These are phyloP conservation scores for Pleomassaria siparia DNA, from an alignment of 2,329 filamentous ascomycete genomes.

Conservation along the genomic window DNA sequence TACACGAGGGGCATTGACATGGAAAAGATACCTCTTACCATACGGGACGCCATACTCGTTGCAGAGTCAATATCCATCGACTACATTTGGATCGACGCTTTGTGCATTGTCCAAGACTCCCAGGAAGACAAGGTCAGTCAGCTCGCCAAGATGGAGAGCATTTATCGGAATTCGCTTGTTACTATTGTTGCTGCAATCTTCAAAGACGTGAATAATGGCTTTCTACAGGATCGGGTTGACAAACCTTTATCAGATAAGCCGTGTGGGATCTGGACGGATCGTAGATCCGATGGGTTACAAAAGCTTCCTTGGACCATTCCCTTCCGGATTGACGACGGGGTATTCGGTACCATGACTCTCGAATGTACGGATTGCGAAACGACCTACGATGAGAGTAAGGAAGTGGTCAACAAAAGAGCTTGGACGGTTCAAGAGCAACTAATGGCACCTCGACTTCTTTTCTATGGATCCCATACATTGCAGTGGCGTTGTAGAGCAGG, in stretches of 20 bases:
- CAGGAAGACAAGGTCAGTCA: conserved; percentile 5
- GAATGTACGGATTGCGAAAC: not conserved
- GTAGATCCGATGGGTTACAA: not conserved
- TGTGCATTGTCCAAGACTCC: conserved; percentile 10
- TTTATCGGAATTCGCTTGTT: conserved; percentile 3
- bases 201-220: not conserved
- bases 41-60: conserved; percentile 2
- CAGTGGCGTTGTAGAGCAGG: conserved; percentile 5
- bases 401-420: conserved; percentile 1
- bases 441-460: not conserved
- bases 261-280: not conserved
- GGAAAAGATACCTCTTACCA: not conserved
- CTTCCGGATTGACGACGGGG: not conserved
- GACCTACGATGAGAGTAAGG: not conserved
- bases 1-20: not conserved
- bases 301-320: conserved; percentile 1
- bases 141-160: conserved; percentile 1
- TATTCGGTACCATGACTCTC: conserved; percentile 2
- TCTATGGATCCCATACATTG: not conserved
- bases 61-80: not conserved
- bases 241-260: not conserved
- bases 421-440: conserved; percentile 7
- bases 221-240: not conserved
- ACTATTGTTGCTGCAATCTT: conserved; percentile 2
- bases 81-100: conserved; percentile 10